Percentiles rank a stretch among this genome's conserved stretches.
Conservation (phyloP, 331 rosid genomes). For the Telfairia occidentalis region DNA sequence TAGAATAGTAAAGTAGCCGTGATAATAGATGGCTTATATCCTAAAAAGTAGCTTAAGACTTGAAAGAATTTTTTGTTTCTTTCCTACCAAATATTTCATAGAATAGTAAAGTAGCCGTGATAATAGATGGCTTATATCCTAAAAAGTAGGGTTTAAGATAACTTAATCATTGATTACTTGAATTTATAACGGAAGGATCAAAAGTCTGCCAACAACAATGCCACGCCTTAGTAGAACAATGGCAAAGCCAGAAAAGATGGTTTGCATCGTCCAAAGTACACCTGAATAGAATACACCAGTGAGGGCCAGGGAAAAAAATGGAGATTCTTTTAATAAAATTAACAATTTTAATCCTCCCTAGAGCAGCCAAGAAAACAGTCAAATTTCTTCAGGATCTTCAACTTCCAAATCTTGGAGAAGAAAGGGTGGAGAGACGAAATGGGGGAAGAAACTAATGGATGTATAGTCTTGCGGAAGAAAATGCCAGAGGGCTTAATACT, state of each 20-base stretch:
- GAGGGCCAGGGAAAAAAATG: background rate
- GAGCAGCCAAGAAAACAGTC: background rate
- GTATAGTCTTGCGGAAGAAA: background rate
- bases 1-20: background rate
- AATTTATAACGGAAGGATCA: background rate
- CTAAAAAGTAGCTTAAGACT: too few species aligned
- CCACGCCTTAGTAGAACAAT: background rate
- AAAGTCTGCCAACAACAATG: background rate
- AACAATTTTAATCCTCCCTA: background rate
- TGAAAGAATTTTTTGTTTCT: background rate
- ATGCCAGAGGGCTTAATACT: background rate
- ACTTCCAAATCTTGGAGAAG: background rate
- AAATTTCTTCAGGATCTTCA: background rate
- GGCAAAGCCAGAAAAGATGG: background rate
- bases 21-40: too few species aligned
- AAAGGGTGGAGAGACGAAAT: background rate
- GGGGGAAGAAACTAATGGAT: slow-evolving; percentile 2
- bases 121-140: background rate
- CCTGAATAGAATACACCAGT: background rate
- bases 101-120: background rate
- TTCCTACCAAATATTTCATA: background rate
- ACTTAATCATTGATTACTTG: background rate
- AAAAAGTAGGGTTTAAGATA: background rate
- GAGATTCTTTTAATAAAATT: background rate
- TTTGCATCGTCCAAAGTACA: background rate